These are phyloP conservation scores for Plantago lanceolata DNA, from an alignment of 305 asterid genomes.

Conservation along the genomic window DNA sequence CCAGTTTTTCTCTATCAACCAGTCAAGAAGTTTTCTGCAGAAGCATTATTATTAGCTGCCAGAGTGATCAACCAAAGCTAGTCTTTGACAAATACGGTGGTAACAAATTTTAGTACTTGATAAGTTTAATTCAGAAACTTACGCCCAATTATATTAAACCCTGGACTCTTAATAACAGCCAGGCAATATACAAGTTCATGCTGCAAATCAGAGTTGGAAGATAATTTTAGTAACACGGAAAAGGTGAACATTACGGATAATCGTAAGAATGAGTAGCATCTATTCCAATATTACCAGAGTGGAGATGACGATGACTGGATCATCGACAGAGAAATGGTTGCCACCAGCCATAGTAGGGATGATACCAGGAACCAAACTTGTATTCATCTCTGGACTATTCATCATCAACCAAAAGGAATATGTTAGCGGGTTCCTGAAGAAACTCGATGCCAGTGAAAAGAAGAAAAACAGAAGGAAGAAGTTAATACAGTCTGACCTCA, in stretches of 20 bases:
- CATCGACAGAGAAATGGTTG: constrained; percentile 51
- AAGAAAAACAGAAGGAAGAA: background rate
- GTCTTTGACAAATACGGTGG: background rate
- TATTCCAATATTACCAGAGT: constrained; percentile 34
- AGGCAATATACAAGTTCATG: constrained; percentile 63
- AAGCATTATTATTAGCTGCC: background rate
- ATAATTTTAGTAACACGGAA: constrained; percentile 5
- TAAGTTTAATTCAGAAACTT: constrained; percentile 31
- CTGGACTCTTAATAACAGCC: constrained; percentile 73
- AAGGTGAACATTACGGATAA: constrained; percentile 4
- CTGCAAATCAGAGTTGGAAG: constrained; percentile 39
- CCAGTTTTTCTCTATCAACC: constrained; percentile 77
- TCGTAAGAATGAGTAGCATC: constrained; percentile 6
- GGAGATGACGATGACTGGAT: constrained; percentile 68
- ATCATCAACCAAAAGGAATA: constrained; percentile 20
- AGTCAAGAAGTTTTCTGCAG: constrained; percentile 77
- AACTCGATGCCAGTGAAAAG: background rate
- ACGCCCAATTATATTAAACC: constrained; percentile 76
- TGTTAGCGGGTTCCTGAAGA: constrained; percentile 8
- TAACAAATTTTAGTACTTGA: background rate
- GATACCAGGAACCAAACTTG: constrained; percentile 67
- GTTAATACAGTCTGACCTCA: constrained; percentile 45
- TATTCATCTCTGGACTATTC: constrained; percentile 52
- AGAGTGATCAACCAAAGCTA: constrained; percentile 10
- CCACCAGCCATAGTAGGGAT: constrained; percentile 74